phyloP scores from a whole-genome alignment of 139 green algal genomes.

The Volvox reticuliferus region DNA sequence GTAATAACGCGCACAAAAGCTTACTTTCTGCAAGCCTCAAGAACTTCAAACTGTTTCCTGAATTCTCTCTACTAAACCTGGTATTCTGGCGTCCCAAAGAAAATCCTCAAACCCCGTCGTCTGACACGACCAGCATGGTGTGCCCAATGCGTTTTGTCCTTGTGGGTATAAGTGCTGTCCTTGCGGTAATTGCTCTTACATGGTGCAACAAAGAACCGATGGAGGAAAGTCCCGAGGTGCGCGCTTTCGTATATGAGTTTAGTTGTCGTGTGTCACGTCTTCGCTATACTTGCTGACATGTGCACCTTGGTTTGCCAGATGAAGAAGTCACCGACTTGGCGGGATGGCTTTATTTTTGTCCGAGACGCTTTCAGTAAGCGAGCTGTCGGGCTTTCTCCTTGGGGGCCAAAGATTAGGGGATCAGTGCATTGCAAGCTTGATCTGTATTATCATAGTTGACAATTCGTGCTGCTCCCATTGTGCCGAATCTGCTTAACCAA shows the following conservation, averaged over 20 bases:
- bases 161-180: slow-evolving; percentile 2
- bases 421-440: too few relatives aligned
- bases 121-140: background rate
- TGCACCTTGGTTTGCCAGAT: background rate
- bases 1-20: too few relatives aligned
- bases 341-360: background rate
- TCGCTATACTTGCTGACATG: background rate
- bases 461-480: background rate
- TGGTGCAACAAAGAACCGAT: background rate
- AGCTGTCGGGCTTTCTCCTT: background rate
- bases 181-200: background rate
- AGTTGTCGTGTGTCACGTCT: background rate
- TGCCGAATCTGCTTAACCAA: background rate
- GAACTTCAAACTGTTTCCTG: too few relatives aligned
- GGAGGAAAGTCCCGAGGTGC: background rate
- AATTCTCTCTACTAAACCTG: too few relatives aligned
- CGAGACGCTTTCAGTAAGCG: slow-evolving; percentile 38
- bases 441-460: too few relatives aligned
- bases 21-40: too few relatives aligned
- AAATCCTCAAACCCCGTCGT: background rate
- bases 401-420: background rate
- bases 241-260: background rate
- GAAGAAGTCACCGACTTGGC: background rate
- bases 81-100: background rate
- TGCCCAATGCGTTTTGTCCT: slow-evolving; percentile 34